Percentiles rank a stretch among this genome's conserved stretches.
Evolutionary conservation across 306 rosid genomes (phyloP).

Genomic region (Cicer bijugum): DNA sequence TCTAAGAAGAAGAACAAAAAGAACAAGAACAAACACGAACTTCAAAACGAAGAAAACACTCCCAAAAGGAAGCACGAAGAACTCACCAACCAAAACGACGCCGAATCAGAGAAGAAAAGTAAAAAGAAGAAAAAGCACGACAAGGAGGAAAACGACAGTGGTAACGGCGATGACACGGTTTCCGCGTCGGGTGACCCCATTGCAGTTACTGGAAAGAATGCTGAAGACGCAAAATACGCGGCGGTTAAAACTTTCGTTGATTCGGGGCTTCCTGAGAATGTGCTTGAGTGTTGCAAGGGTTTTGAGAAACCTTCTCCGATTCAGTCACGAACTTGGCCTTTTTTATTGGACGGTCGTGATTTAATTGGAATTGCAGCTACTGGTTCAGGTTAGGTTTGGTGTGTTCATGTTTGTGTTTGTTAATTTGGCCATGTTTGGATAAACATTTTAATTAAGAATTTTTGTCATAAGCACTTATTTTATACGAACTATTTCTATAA

Average conservation of each 20-base stretch:
- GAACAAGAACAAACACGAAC: constrained; percentile 52
- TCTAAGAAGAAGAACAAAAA: constrained; percentile 61
- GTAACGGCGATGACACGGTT: constrained; percentile 41
- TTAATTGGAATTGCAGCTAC: constrained; percentile 96
- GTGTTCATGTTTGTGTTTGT: constrained; percentile 14
- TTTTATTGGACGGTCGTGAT: constrained; percentile 85
- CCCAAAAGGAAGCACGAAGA: constrained; percentile 67
- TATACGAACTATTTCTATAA: too few species aligned
- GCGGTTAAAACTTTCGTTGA: constrained; percentile 58
- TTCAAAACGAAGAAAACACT: constrained; percentile 43
- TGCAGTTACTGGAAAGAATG: constrained; percentile 73
- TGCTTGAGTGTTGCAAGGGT: constrained; percentile 77
- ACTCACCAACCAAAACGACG: constrained; percentile 36
- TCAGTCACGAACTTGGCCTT: constrained; percentile 95
- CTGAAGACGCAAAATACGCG: constrained; percentile 55
- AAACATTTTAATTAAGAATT: too few species aligned
- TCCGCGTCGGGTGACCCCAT: constrained; percentile 49
- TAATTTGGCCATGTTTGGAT: too few species aligned
- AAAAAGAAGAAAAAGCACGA: constrained; percentile 56
- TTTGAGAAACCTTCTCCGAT: constrained; percentile 83
- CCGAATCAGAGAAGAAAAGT: constrained; percentile 52
- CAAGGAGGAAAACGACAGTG: constrained; percentile 32
- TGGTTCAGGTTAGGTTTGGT: constrained; percentile 73
- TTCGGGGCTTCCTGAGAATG: constrained; percentile 70
- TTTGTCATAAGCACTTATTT: too few species aligned